Evolutionary conservation across 139 green algal species (phyloP).

Genomic region (Chlorella sp.): DNA sequence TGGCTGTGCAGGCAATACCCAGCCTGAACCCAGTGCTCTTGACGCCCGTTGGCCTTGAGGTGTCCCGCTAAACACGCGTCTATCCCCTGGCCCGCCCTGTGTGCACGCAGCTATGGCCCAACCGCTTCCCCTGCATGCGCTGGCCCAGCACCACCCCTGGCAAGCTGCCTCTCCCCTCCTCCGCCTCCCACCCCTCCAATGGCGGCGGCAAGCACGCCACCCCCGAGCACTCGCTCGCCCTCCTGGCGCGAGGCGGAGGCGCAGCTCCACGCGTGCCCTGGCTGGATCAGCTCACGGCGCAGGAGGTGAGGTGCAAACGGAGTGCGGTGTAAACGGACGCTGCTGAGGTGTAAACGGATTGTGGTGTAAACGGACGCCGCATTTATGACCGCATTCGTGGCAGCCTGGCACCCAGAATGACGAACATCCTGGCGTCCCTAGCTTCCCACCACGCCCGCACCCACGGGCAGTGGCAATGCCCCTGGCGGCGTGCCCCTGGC

Average conservation of each 20-base stretch:
- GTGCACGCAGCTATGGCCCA: constrained; percentile 40
- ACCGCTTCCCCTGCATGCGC: constrained; percentile 36
- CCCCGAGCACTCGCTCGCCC: constrained; percentile 65
- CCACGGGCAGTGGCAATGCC: not conserved
- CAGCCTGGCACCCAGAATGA: too few species aligned
- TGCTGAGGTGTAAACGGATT: not conserved
- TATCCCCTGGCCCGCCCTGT: not conserved
- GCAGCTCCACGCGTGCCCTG: constrained; percentile 71
- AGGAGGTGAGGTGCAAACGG: not conserved
- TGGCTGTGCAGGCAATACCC: not conserved
- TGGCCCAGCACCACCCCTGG: constrained; percentile 56
- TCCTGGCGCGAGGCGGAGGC: constrained; percentile 74
- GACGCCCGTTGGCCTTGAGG: too few species aligned
- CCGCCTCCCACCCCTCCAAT: too few species aligned
- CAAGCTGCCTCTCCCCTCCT: constrained; percentile 67
- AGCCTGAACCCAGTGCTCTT: not conserved
- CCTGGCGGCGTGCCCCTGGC: too few species aligned
- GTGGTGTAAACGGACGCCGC: not conserved
- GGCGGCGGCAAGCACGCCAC: constrained; percentile 42
- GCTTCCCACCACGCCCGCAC: too few species aligned
- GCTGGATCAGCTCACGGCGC: constrained; percentile 71
- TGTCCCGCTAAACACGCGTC: too few species aligned
- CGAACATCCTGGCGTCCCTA: too few species aligned
- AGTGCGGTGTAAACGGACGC: not conserved
- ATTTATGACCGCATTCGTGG: not conserved